Base-by-base conservation (phyloP, 441 rosid genomes). In the Populus hybrid region DNA sequence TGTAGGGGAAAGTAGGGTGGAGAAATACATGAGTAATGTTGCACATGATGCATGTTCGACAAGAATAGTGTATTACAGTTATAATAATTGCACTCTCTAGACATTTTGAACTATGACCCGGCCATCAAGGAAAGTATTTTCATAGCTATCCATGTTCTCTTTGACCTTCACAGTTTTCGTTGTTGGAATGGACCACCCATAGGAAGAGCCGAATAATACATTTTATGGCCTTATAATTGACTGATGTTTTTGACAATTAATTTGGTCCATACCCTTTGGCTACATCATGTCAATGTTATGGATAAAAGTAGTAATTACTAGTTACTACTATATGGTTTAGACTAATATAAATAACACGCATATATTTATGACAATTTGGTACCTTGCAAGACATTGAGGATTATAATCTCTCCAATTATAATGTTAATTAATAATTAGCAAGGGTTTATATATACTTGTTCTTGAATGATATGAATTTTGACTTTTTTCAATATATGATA, bases 91-190 rank as follows among this genome's bases (percentile, higher is more conserved):
- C 83, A 77, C 78, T 18, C 66, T 40, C 67, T n/a, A 5, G 32
- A 12, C 20, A 73, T 70, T 61, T 68, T 73, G 72, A 81, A 84
- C 78, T 76, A 80, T 75, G 84, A 80, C 82, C 77, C 79, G 67
- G 83, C 68, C 78, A 77, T 76, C 73, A 80, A 78, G 84, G 83
- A 73, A 75, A 79, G 50, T 69, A 30, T 72, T 80, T 76, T 76
- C 77, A 28, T 23, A 50, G 57, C n/a, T 72, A 23, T 26, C 36
- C 66, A 73, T 72, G 74, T 72, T 73, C 71, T 68, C 72, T 28
- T 83, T 88, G 86, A 86, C 85, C 72, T 64, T 23, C 80, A 69
- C 64, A 70, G 38, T 78, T 12, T 30, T 54, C 5, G 24, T 38
- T 36, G 67, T 69, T 83, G 82, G 79, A 78, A 69, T 83, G 82